Evolutionary conservation across 306 rosid genomes (phyloP).

Genomic region (Glycine soja): DNA sequence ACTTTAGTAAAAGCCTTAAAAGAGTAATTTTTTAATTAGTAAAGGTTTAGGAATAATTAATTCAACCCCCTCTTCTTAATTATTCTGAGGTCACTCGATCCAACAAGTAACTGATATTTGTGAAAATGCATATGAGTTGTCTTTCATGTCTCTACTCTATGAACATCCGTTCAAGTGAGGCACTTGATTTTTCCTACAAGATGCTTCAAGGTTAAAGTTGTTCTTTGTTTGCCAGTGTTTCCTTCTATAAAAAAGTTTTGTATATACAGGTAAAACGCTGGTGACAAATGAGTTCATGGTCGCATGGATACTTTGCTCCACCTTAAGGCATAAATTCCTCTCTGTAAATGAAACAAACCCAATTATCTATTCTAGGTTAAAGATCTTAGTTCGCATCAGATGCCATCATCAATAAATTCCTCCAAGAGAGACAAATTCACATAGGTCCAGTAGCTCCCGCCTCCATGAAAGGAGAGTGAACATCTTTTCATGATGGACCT

Average conservation of each 20-base stretch:
- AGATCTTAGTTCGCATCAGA: slow-evolving; percentile 4
- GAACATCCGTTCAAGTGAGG: slow-evolving; percentile 22
- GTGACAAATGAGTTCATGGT: slow-evolving; percentile 6
- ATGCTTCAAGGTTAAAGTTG: slow-evolving; percentile 17
- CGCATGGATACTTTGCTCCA: slow-evolving; percentile 35
- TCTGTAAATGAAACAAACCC: slow-evolving; percentile 7
- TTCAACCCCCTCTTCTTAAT: no score
- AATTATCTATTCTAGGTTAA: neutral
- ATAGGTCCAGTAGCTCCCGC: neutral
- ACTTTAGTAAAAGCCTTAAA: no score
- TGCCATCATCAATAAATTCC: slow-evolving; percentile 3
- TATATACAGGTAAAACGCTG: slow-evolving; percentile 27
- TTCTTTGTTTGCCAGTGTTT: slow-evolving; percentile 14
- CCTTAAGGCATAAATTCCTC: neutral
- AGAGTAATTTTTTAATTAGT: no score
- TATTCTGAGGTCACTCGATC: no score
- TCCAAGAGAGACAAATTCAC: slow-evolving; percentile 10
- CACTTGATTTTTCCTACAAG: slow-evolving; percentile 32
- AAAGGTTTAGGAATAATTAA: no score
- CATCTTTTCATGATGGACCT: slow-evolving; percentile 8
- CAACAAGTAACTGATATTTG: neutral
- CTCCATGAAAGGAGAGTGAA: slow-evolving; percentile 4
- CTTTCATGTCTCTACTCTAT: neutral
- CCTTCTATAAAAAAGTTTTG: slow-evolving; percentile 31
- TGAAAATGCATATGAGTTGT: slow-evolving; percentile 29